These are phyloP conservation scores for Leccinum incarnatum DNA, from an alignment of 768 basidiomycete genomes.

Conservation along the genomic window DNA sequence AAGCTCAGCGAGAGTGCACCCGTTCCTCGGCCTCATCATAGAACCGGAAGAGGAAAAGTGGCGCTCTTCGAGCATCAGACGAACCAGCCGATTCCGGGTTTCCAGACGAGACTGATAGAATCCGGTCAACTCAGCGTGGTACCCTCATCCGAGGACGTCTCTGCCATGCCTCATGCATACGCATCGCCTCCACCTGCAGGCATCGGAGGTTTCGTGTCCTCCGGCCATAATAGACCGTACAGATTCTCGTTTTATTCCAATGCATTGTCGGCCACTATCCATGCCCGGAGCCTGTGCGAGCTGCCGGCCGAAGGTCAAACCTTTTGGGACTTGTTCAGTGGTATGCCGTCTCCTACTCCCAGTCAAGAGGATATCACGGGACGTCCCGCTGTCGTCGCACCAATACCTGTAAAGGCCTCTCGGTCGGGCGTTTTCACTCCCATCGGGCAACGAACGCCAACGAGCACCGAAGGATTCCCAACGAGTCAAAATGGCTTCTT, in stretches of 20 bases:
- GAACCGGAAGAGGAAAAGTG: constrained; percentile 74
- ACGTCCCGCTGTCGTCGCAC: constrained; percentile 1
- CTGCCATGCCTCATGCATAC: constrained; percentile 17
- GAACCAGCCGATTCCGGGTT: constrained; percentile 47
- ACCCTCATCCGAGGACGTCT: constrained; percentile 42
- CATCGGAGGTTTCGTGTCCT: constrained; percentile 39
- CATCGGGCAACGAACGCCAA: constrained; percentile 8
- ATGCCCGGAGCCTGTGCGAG: constrained; percentile 89
- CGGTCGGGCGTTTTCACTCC: constrained; percentile 6
- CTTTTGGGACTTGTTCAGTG: constrained; percentile 86
- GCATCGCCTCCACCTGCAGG: constrained; percentile 6
- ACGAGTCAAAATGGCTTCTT: constrained; percentile 12
- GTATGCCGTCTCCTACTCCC: constrained; percentile 32
- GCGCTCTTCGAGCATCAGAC: constrained; percentile 77
- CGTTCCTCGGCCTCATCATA: constrained; percentile 56
- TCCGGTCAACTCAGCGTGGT: constrained; percentile 36
- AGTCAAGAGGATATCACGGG: constrained; percentile 5
- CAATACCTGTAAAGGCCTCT: constrained; percentile 8
- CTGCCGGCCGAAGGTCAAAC: constrained; percentile 91
- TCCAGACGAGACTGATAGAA: constrained; percentile 38
- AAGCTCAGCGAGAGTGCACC: constrained; percentile 85
- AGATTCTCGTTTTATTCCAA: constrained; percentile 99
- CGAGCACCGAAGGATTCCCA: constrained; percentile 3
- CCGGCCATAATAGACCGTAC: constrained; percentile 84
- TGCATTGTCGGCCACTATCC: constrained; percentile 86